These are phyloP conservation scores for Calonectria crousiana DNA, from an alignment of 2,329 filamentous ascomycete species.

Conservation along the genomic window DNA sequence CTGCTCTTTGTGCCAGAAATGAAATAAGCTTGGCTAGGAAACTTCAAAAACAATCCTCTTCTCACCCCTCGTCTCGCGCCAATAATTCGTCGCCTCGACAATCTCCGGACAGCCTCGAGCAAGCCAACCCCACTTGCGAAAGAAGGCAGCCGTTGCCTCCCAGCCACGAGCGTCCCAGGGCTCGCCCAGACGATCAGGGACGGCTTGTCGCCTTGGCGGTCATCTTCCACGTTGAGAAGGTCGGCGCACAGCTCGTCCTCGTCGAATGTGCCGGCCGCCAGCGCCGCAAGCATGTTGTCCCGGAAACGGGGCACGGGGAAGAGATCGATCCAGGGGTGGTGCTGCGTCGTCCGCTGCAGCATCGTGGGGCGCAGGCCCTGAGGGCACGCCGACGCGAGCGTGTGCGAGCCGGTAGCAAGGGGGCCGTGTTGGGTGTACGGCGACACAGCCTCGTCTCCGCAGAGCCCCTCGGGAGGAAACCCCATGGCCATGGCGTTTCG, in stretches of 20 bases:
- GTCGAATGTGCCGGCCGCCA: neutral
- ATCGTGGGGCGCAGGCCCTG: neutral
- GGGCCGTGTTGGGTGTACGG: conserved; percentile 7
- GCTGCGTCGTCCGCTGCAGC: neutral
- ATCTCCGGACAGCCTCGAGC: neutral
- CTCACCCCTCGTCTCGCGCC: neutral
- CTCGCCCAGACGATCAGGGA: neutral
- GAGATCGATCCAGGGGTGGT: neutral
- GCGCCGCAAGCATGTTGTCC: neutral
- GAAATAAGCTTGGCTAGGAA: neutral
- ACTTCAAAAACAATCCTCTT: neutral
- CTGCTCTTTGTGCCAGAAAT: neutral
- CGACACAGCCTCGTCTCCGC: conserved; percentile 21
- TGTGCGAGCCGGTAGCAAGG: neutral
- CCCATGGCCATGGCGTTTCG: conserved; percentile 2
- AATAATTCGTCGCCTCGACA: neutral
- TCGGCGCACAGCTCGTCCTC: conserved; percentile 1
- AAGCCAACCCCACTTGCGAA: neutral
- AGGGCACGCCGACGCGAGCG: neutral
- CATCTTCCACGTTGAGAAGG: neutral
- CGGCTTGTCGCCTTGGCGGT: neutral
- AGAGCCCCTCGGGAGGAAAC: conserved; percentile 3
- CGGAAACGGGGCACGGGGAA: neutral
- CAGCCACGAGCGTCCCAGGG: neutral
- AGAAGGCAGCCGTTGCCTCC: neutral